Conservation (phyloP, 352 stramenopile genomes). For the Phytophthora ohioensis region DNA sequence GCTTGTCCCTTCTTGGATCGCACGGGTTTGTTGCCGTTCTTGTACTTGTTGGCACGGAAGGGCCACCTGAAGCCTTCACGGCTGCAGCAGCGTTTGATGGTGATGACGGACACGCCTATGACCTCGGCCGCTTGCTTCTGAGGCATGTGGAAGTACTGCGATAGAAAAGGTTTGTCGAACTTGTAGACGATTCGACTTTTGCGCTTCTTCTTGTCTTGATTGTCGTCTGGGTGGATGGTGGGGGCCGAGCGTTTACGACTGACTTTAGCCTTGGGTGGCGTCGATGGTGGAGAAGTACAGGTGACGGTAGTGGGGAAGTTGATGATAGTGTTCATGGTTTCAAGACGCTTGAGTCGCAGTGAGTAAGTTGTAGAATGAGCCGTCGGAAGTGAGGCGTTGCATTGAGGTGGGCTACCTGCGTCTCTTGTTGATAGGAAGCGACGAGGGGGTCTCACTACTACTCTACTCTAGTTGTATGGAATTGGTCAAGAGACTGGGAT, state of each 20-base stretch:
- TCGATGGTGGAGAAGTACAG: background rate
- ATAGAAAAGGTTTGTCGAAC: constrained; percentile 16
- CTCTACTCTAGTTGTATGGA: constrained; percentile 12
- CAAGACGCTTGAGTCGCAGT: constrained; percentile 20
- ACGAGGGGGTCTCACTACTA: constrained; percentile 41
- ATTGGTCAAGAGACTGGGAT: constrained; percentile 20
- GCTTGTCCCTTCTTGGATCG: constrained; percentile 15
- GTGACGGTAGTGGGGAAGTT: background rate
- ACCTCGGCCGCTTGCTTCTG: constrained; percentile 13
- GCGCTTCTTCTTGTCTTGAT: constrained; percentile 18
- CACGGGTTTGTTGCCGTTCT: constrained; percentile 2
- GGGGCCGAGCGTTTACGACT: constrained; percentile 19
- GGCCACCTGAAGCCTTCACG: constrained; percentile 30
- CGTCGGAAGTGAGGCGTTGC: constrained; percentile 20
- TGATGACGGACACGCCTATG: constrained; percentile 18
- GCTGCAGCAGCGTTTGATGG: constrained; percentile 35
- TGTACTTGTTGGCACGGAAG: constrained; percentile 34
- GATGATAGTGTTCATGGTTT: constrained; percentile 13
- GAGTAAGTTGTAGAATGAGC: constrained; percentile 52
- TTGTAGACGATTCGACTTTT: constrained; percentile 31
- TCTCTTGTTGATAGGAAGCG: constrained; percentile 35
- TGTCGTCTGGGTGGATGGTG: constrained; percentile 6
- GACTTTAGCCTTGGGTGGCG: background rate
- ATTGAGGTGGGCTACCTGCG: background rate
- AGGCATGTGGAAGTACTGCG: constrained; percentile 30